Base-by-base conservation (phyloP, 2,329 filamentous ascomycete species). In the Aureobasidium namibiae region DNA sequence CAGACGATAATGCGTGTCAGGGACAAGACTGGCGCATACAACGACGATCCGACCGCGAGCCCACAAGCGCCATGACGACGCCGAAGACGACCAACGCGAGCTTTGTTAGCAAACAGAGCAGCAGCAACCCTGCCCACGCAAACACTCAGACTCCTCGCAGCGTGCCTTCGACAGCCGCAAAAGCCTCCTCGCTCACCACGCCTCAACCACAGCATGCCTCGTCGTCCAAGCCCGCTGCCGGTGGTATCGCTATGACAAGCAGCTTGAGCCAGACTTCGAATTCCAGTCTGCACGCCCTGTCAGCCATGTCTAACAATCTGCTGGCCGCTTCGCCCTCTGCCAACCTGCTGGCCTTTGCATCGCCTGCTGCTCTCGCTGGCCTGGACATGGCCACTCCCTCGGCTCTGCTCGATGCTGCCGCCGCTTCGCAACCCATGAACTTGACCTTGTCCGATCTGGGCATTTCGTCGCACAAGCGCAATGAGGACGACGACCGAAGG, bases 401-500 rank as follows among this genome's bases (percentile, higher is more conserved):
- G 8, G 56, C 67, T 18, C 31, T 61, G 16, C 53, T 61, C 13
- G 49, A 60, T 29, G 46, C 52, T 21, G 49, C 56, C 13, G 70
- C 72, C 49, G 70, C 72, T 23, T 71, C 72, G 11, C 69, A 75
- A 6, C 72, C 72, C 2, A 76, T 76, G 74, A 72, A 72, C 60
- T 66, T 74, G 16, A 70, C 65, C 29, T 70, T 75, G 67, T 74
- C 71, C 59, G 73, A 75, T 34, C 62, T 78, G 31, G 75, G 75
- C 11, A 73, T 79, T 66, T 70, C 53, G 11, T 56, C 53, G 4
- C 64, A 63, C 16, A 71, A 69, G 60, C 69, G 74, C 46, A 74
- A 75, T 54, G 79, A 81, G 63, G 80, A 82, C 60, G 79, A 81
- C 46, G 80, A 82, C 64, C 69, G 77, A 63, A 72, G 74, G 63